Evolutionary conservation across 1,284 basidiomycete genomes (phyloP).

Genomic region (Tilletia setariae): DNA sequence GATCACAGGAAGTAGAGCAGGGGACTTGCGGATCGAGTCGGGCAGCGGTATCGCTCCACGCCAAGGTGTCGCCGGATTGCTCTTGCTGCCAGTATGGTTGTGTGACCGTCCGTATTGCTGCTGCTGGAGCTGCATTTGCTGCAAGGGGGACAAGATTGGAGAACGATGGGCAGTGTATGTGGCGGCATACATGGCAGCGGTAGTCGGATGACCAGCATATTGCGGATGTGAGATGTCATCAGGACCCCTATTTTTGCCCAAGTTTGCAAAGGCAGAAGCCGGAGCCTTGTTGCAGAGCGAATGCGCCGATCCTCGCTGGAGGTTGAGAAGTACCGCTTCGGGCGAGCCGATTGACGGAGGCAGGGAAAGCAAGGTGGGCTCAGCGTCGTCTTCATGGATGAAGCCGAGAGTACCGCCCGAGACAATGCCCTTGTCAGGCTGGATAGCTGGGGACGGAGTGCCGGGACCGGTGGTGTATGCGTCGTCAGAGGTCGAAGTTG

Average conservation of each 20-base stretch:
- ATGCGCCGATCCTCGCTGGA: neutral
- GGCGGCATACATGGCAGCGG: neutral
- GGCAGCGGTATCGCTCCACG: neutral
- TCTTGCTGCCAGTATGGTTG: neutral
- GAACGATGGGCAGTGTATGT: constrained; percentile 8
- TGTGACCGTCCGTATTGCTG: neutral
- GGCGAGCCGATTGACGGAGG: constrained; percentile 10
- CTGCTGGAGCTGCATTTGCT: neutral
- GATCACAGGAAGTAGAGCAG: neutral
- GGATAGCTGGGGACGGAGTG: constrained; percentile 7
- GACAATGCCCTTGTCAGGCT: neutral
- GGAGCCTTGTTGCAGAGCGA: no score
- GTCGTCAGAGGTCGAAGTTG: constrained; percentile 11
- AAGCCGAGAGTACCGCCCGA: neutral
- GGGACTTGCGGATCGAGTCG: neutral
- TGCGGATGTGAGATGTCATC: neutral
- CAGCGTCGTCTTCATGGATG: constrained; percentile 6
- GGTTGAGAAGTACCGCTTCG: neutral
- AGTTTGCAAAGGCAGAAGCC: no score
- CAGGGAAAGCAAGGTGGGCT: constrained; percentile 8
- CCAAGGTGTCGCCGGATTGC: constrained; percentile 2
- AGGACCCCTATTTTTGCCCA: no score
- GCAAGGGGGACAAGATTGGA: neutral
- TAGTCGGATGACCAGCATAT: neutral
- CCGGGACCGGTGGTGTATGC: constrained; percentile 15